Conservation (phyloP, 2,329 filamentous ascomycete species). For the Penicillium sp. region DNA sequence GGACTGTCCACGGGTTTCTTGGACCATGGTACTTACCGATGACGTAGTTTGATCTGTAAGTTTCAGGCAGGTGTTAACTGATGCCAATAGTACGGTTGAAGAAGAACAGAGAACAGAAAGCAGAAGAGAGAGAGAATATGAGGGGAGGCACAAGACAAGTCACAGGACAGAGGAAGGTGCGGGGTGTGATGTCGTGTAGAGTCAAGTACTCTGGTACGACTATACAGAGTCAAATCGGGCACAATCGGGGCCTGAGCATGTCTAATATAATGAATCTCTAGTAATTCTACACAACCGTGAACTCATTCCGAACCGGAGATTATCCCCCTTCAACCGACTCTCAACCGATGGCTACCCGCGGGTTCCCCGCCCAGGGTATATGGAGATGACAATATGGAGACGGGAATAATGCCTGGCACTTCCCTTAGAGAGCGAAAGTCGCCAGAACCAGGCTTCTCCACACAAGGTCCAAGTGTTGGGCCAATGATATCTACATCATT, state of each 20-base stretch:
- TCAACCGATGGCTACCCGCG: conserved; percentile 1
- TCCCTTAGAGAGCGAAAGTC: background rate
- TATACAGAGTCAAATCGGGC: background rate
- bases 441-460: background rate
- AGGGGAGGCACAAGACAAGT: conserved; percentile 16
- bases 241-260: conserved; percentile 9
- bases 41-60: conserved; percentile 14
- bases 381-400: background rate
- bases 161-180: conserved; percentile 14
- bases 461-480: background rate
- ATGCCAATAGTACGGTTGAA: background rate
- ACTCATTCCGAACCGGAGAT: conserved; percentile 5
- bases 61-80: background rate
- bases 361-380: background rate
- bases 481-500: conserved; percentile 12
- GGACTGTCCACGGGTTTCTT: background rate
- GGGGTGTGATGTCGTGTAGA: conserved; percentile 3
- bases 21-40: conserved; percentile 18
- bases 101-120: background rate
- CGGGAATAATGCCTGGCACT: background rate
- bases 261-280: conserved; percentile 10
- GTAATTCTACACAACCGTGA: background rate
- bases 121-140: background rate
- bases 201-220: background rate
- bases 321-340: conserved; percentile 3